These are phyloP conservation scores for Collariella sp. DNA, from an alignment of 495 filamentous ascomycete species.

Conservation along the genomic window DNA sequence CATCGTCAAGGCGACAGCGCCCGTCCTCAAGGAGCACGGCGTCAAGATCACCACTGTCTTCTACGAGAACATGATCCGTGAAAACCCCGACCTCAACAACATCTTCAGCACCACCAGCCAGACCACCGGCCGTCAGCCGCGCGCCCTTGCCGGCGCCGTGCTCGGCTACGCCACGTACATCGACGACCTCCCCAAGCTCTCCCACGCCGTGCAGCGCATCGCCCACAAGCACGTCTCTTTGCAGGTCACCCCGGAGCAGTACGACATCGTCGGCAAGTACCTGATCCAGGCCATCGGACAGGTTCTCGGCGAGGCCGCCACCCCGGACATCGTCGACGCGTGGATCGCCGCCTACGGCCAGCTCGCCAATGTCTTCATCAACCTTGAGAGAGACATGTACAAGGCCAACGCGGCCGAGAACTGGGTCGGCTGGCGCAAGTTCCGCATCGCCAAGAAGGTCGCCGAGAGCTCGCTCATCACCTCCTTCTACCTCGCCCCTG, in stretches of 20 bases:
- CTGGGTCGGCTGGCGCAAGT: constrained; percentile 61
- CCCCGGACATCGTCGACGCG: constrained; percentile 56
- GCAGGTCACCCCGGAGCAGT: constrained; percentile 58
- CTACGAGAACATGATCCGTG: constrained; percentile 58
- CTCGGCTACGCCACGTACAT: constrained; percentile 64
- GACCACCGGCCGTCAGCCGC: constrained; percentile 53
- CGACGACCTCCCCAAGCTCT: constrained; percentile 55
- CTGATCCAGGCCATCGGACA: constrained; percentile 59
- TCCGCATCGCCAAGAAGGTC: constrained; percentile 51
- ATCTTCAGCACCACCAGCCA: constrained; percentile 64
- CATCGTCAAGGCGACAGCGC: constrained; percentile 52
- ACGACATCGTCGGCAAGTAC: constrained; percentile 58
- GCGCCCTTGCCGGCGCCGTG: constrained; percentile 56
- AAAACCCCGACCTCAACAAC: constrained; percentile 52
- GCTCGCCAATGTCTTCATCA: constrained; percentile 59
- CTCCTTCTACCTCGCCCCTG: constrained; percentile 57
- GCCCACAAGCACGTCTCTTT: constrained; percentile 68
- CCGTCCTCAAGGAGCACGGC: constrained; percentile 59
- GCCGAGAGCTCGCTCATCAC: constrained; percentile 51
- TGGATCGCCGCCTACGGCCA: constrained; percentile 58
- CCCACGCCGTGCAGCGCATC: constrained; percentile 59
- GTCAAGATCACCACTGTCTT: constrained; percentile 56
- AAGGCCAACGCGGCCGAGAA: constrained; percentile 36
- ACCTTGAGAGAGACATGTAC: constrained; percentile 53
- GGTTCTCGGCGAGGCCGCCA: constrained; percentile 59